Evolutionary conservation across 164 flowering plant genomes (phyloP).

Genomic region (Vitis rotundifolia): DNA sequence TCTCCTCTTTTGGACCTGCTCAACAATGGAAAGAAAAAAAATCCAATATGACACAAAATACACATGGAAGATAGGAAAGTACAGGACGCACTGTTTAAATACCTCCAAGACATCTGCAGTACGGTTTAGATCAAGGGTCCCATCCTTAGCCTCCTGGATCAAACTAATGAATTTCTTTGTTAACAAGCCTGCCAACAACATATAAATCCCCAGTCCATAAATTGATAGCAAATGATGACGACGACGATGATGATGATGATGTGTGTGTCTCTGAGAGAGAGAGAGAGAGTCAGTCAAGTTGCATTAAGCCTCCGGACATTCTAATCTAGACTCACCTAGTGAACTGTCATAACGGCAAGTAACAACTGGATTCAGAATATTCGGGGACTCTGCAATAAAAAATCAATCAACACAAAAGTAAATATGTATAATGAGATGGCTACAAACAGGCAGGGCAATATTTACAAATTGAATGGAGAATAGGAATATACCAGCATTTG

Average conservation of each 20-base stretch:
- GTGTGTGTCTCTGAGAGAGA: background rate
- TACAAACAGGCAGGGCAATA: background rate
- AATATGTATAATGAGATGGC: conserved; percentile 1
- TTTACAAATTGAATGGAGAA: background rate
- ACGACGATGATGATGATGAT: background rate
- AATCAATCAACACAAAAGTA: conserved; percentile 8
- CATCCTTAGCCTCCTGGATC: conserved; percentile 40
- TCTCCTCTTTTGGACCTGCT: conserved; percentile 47
- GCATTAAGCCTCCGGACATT: background rate
- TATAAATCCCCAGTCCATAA: background rate
- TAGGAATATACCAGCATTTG: conserved; percentile 31
- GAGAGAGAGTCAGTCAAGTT: background rate
- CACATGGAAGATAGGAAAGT: background rate
- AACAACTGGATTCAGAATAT: conserved; percentile 28
- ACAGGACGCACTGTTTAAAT: background rate
- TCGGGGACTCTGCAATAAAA: conserved; percentile 23
- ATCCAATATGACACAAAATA: background rate
- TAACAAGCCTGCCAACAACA: conserved; percentile 36
- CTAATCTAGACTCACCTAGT: conserved; percentile 35
- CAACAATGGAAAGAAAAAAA: background rate
- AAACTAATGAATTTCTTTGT: conserved; percentile 40
- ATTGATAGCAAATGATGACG: background rate
- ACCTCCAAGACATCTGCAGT: conserved; percentile 39
- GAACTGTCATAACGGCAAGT: conserved; percentile 66
- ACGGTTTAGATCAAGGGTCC: conserved; percentile 41